phyloP scores from a whole-genome alignment of 139 green algal genomes.

The Edaphochlamys debaryana region DNA sequence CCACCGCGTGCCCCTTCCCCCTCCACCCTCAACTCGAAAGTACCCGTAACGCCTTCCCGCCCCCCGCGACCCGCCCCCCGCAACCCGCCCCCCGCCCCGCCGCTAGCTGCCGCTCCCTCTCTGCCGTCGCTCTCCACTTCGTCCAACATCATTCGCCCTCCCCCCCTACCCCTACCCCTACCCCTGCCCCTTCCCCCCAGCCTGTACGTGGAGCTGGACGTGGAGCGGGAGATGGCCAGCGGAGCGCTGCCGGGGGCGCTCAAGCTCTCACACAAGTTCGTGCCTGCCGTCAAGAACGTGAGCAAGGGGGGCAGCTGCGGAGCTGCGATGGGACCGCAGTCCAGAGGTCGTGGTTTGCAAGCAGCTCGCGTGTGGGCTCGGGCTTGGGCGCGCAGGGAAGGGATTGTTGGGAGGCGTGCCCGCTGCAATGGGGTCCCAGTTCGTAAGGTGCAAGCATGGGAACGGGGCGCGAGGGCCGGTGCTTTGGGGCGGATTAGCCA shows the following conservation, averaged over 20 bases:
- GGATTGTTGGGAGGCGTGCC: no score
- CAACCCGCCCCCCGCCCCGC: no score
- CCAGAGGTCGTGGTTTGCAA: neutral
- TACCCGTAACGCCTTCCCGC: no score
- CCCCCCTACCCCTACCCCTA: neutral
- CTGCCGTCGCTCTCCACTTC: neutral
- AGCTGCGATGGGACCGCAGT: neutral
- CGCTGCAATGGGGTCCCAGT: no score
- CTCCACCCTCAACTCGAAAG: no score
- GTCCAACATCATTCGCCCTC: neutral
- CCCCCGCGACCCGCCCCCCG: no score
- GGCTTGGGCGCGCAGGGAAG: no score
- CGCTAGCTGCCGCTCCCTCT: no score
- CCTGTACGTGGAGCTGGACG: conserved; percentile 83
- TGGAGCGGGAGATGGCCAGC: conserved; percentile 82
- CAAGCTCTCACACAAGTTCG: conserved; percentile 45
- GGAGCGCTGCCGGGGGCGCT: conserved; percentile 71
- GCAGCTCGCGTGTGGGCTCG: neutral
- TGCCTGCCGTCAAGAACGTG: conserved; percentile 31
- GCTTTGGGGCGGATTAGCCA: no score
- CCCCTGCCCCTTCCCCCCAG: conserved; percentile 20
- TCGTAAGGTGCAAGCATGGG: no score
- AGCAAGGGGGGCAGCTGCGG: neutral
- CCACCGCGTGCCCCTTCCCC: no score
- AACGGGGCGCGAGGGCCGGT: no score